These are phyloP conservation scores for Acanthochlamys bracteata DNA, from an alignment of 106 monocot genomes.

Conservation along the genomic window DNA sequence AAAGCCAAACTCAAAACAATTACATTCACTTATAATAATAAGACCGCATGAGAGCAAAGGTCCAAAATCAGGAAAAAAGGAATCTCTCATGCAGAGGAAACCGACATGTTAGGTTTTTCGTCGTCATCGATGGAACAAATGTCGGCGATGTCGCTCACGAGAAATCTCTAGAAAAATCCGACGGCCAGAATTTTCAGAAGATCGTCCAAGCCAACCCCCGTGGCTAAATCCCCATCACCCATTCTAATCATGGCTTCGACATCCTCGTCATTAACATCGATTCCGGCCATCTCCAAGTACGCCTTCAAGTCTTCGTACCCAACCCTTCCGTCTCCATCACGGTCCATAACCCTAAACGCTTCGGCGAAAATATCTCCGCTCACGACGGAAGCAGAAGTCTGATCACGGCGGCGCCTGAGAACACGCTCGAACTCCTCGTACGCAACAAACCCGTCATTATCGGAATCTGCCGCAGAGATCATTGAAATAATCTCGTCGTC, in stretches of 20 bases:
- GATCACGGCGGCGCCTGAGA: conserved; percentile 14
- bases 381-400: neutral
- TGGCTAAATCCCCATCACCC: conserved; percentile 31
- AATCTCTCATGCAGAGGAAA: too few species aligned
- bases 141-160: too few species aligned
- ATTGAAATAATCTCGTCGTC: conserved; percentile 57
- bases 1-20: too few species aligned
- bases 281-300: conserved; percentile 42
- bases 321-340: conserved; percentile 80
- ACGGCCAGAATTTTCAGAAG: conserved; percentile 51
- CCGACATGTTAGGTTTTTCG: too few species aligned
- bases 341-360: conserved; percentile 72
- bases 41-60: too few species aligned
- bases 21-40: too few species aligned
- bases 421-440: conserved; percentile 76
- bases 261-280: conserved; percentile 47
- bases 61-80: too few species aligned
- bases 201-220: conserved; percentile 33
- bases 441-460: conserved; percentile 70
- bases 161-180: conserved; percentile 1
- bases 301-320: conserved; percentile 73
- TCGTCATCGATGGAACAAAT: too few species aligned
- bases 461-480: conserved; percentile 74
- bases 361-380: conserved; percentile 28
- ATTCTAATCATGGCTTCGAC: conserved; percentile 56